Conservation (phyloP, 371 early-diverging fungal genomes). For the Zopfochytrium polystomum region DNA sequence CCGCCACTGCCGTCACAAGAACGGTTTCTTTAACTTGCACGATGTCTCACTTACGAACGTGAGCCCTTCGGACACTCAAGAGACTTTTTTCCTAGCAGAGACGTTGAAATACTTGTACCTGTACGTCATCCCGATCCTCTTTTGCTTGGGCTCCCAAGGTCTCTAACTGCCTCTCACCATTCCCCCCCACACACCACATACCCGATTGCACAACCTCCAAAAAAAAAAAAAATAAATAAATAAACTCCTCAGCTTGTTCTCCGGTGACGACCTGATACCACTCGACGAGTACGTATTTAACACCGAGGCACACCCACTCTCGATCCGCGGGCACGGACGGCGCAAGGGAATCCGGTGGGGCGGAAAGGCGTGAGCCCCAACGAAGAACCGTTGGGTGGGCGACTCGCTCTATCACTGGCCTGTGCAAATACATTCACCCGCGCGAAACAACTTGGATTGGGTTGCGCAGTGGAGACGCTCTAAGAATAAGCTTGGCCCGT, state of each 20-base stretch:
- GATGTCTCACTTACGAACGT: constrained; percentile 22
- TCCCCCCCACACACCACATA: too few species aligned
- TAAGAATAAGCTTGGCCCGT: too few species aligned
- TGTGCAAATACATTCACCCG: too few species aligned
- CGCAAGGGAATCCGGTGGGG: too few species aligned
- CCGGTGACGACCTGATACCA: constrained; percentile 33
- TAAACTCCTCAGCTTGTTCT: constrained; percentile 29
- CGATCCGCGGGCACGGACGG: constrained; percentile 37
- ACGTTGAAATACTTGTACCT: constrained; percentile 49
- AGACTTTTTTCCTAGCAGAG: constrained; percentile 48
- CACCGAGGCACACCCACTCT: too few species aligned
- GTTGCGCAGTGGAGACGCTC: too few species aligned
- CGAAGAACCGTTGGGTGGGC: too few species aligned
- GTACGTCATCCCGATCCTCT: constrained; percentile 2
- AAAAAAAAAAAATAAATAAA: too few species aligned
- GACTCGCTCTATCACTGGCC: too few species aligned
- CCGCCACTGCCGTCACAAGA: constrained; percentile 18
- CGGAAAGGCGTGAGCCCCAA: too few species aligned
- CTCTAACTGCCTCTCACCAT: neutral
- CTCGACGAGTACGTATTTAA: constrained; percentile 44
- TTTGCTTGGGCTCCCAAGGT: neutral
- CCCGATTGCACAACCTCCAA: too few species aligned
- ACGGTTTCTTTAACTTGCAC: constrained; percentile 13
- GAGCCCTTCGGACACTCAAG: constrained; percentile 32
- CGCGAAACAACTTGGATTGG: too few species aligned